Evolutionary conservation across 192 early-diverging fungal genomes (phyloP).

Genomic region (Physocladia obscura): DNA sequence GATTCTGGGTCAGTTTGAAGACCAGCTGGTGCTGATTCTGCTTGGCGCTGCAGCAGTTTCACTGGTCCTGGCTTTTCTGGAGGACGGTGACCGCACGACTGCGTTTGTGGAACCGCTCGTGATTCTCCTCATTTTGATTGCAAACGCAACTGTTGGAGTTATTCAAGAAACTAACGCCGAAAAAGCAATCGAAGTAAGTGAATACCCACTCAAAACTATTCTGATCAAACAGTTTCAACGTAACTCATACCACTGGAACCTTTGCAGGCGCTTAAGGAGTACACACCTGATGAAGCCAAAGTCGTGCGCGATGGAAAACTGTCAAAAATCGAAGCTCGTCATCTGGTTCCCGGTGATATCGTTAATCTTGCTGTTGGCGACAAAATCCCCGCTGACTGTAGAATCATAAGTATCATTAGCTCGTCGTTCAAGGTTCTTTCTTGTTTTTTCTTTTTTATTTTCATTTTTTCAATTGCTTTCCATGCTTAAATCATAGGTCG

Average conservation of each 20-base stretch:
- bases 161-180: slow-evolving; percentile 96
- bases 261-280: slow-evolving; percentile 83
- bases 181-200: slow-evolving; percentile 88
- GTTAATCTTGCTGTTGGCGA: slow-evolving; percentile 89
- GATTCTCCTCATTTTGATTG: slow-evolving; percentile 95
- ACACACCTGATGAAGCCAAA: slow-evolving; percentile 93
- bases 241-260: neutral
- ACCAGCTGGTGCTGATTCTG: slow-evolving; percentile 96
- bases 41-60: slow-evolving; percentile 87
- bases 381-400: slow-evolving; percentile 93
- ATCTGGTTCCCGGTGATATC: slow-evolving; percentile 97
- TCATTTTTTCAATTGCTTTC: neutral
- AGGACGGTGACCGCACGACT: slow-evolving; percentile 70
- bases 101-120: slow-evolving; percentile 95
- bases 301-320: slow-evolving; percentile 77
- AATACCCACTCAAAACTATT: neutral
- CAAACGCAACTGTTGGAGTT: slow-evolving; percentile 96
- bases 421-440: slow-evolving; percentile 70
- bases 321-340: slow-evolving; percentile 66
- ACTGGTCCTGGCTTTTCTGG: slow-evolving; percentile 88
- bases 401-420: slow-evolving; percentile 76
- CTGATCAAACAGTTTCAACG: neutral
- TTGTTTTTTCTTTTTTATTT: neutral
- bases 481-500: slow-evolving; percentile 45
- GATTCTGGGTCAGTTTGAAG: slow-evolving; percentile 96